A percentile compares a stretch with the other conserved stretches of the same genome.
Evolutionary conservation across 805 yeast genomes (phyloP).

Genomic region (Alloascoidea africana): DNA sequence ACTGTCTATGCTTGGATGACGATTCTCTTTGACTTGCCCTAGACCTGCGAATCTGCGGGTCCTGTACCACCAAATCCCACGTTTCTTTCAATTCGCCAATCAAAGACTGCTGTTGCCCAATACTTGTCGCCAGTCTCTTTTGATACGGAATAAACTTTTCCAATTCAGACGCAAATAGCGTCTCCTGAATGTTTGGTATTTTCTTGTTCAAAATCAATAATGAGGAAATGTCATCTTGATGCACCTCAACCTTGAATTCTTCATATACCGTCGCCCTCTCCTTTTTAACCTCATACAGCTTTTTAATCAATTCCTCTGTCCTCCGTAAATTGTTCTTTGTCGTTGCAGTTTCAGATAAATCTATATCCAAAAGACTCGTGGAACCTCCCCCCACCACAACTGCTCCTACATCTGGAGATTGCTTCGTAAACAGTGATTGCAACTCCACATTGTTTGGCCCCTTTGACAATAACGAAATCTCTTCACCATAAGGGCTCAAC

Average conservation of each 20-base stretch:
- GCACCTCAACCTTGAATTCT: conserved; percentile 56
- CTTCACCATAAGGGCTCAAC: conserved; percentile 25
- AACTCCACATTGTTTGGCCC: conserved; percentile 29
- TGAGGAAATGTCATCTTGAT: conserved; percentile 73
- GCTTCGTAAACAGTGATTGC: conserved; percentile 12
- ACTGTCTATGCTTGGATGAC: conserved; percentile 18
- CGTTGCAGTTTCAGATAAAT: conserved; percentile 25
- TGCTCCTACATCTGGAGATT: conserved; percentile 3
- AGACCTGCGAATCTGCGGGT: conserved; percentile 28
- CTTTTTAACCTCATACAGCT: conserved; percentile 43
- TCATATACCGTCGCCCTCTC: conserved; percentile 48
- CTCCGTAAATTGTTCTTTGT: conserved; percentile 25
- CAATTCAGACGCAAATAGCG: conserved; percentile 53
- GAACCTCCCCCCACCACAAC: no score
- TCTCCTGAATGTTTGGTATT: conserved; percentile 37
- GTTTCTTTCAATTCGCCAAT: conserved; percentile 28
- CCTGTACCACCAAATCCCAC: conserved; percentile 30
- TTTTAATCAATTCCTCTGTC: conserved; percentile 43
- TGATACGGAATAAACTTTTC: conserved; percentile 61
- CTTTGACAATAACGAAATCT: conserved; percentile 26
- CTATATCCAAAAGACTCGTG: conserved; percentile 62
- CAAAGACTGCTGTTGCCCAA: conserved; percentile 45
- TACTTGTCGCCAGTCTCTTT: conserved; percentile 49
- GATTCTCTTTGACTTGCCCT: conserved; percentile 20
- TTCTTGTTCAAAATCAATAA: conserved; percentile 51